These are phyloP conservation scores for Flaveria brownii DNA, from an alignment of 129 eudicot genomes.

Conservation along the genomic window DNA sequence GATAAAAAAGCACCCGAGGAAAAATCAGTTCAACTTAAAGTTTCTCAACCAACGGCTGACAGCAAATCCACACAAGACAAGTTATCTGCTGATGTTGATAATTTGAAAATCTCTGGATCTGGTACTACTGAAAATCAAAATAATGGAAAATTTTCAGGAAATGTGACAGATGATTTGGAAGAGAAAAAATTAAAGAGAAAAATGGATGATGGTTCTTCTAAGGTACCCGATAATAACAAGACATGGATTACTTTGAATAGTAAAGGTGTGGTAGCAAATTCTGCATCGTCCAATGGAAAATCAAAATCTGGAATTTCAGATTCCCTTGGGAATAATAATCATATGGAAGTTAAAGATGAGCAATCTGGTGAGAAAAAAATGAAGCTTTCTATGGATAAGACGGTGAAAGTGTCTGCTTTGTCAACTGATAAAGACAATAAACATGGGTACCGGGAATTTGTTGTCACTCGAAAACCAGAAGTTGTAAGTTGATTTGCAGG, in stretches of 20 bases:
- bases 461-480: slow-evolving; percentile 53
- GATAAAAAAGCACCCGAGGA: slow-evolving; percentile 19
- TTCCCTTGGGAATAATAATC: slow-evolving; percentile 5
- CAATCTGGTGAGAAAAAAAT: slow-evolving; percentile 32
- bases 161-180: slow-evolving; percentile 26
- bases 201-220: slow-evolving; percentile 32
- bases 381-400: slow-evolving; percentile 37
- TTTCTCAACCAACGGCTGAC: not conserved
- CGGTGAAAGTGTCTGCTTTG: slow-evolving; percentile 31
- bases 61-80: slow-evolving; percentile 24
- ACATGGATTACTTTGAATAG: slow-evolving; percentile 4
- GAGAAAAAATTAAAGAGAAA: slow-evolving; percentile 38
- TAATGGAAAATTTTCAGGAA: slow-evolving; percentile 18
- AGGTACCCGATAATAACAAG: slow-evolving; percentile 21
- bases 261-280: slow-evolving; percentile 26
- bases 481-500: slow-evolving; percentile 53
- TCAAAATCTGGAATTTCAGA: slow-evolving; percentile 32
- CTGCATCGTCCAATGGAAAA: slow-evolving; percentile 15
- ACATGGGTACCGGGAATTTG: slow-evolving; percentile 36
- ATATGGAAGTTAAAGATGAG: slow-evolving; percentile 22
- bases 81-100: slow-evolving; percentile 30
- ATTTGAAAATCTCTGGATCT: slow-evolving; percentile 14
- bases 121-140: slow-evolving; percentile 16
- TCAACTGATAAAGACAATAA: slow-evolving; percentile 24
- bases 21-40: slow-evolving; percentile 15